These are phyloP conservation scores for Alternaria alternata DNA, from an alignment of 2,329 filamentous ascomycete species.

Conservation along the genomic window DNA sequence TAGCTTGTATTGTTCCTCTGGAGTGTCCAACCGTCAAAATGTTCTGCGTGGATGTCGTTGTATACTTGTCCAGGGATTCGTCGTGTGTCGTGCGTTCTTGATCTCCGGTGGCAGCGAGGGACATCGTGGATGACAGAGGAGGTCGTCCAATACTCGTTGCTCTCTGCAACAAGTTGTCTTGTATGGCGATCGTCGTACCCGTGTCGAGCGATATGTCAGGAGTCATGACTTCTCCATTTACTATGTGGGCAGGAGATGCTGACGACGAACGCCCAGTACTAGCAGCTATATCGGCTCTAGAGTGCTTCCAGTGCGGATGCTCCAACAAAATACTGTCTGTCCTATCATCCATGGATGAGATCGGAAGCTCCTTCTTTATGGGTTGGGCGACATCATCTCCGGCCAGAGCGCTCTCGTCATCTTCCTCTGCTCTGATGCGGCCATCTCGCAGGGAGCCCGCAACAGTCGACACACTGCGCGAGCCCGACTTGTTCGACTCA, in stretches of 20 bases:
- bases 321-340: background rate
- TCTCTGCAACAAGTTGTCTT: background rate
- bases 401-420: slow-evolving; percentile 40
- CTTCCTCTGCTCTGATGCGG: slow-evolving; percentile 29
- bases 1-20: slow-evolving; percentile 3
- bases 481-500: background rate
- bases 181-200: background rate
- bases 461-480: slow-evolving; percentile 1
- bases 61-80: background rate
- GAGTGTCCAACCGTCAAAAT: background rate
- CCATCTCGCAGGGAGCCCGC: slow-evolving; percentile 17
- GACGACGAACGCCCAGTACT: background rate
- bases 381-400: slow-evolving; percentile 43
- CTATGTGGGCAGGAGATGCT: background rate
- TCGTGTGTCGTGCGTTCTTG: background rate
- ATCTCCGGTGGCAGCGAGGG: background rate
- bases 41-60: background rate
- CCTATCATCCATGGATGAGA: background rate
- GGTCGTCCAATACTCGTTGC: background rate
- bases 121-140: background rate
- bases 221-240: background rate
- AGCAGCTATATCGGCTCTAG: background rate
- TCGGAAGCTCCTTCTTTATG: slow-evolving; percentile 8
- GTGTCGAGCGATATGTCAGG: background rate
- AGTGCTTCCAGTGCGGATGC: background rate